Percentiles rank a stretch among this genome's conserved stretches.
Evolutionary conservation across 805 yeast species (phyloP).

Genomic region (Pichia cabralensis): DNA sequence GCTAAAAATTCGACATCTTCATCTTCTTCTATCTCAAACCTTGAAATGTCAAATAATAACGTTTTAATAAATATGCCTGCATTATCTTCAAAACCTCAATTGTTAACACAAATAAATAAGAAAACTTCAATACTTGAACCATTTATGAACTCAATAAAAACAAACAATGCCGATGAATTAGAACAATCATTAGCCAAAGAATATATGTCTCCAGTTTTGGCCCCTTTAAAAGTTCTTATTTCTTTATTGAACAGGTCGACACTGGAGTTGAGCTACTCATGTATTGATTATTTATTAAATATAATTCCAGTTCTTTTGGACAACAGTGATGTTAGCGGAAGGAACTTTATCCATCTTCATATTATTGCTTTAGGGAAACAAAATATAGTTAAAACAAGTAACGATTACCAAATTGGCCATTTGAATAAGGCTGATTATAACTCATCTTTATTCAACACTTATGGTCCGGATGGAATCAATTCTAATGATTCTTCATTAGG

Average conservation of each 20-base stretch:
- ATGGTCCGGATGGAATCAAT: constrained; percentile 54
- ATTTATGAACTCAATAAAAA: constrained; percentile 19
- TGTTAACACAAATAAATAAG: too few relatives aligned
- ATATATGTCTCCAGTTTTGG: constrained; percentile 35
- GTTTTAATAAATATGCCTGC: too few relatives aligned
- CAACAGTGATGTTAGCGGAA: constrained; percentile 62
- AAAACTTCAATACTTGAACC: constrained; percentile 9
- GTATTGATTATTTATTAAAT: constrained; percentile 48
- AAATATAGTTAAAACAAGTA: constrained; percentile 26
- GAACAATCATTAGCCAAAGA: constrained; percentile 33
- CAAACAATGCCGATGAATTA: constrained; percentile 30
- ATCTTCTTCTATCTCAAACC: constrained; percentile 6
- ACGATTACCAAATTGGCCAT: constrained; percentile 4
- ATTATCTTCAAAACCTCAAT: too few relatives aligned
- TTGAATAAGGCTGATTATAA: constrained; percentile 18
- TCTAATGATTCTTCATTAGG: constrained; percentile 51
- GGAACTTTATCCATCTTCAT: constrained; percentile 80
- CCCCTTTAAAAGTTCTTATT: constrained; percentile 46
- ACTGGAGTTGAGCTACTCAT: constrained; percentile 38
- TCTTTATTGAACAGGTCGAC: constrained; percentile 61
- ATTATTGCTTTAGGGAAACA: constrained; percentile 71
- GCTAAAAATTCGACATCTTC: constrained; percentile 1
- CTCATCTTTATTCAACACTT: constrained; percentile 40
- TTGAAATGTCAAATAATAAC: too few relatives aligned
- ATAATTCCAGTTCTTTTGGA: constrained; percentile 47